phyloP scores from a whole-genome alignment of 2,329 filamentous ascomycete genomes.

The Ophiostoma himal-ulmi region DNA sequence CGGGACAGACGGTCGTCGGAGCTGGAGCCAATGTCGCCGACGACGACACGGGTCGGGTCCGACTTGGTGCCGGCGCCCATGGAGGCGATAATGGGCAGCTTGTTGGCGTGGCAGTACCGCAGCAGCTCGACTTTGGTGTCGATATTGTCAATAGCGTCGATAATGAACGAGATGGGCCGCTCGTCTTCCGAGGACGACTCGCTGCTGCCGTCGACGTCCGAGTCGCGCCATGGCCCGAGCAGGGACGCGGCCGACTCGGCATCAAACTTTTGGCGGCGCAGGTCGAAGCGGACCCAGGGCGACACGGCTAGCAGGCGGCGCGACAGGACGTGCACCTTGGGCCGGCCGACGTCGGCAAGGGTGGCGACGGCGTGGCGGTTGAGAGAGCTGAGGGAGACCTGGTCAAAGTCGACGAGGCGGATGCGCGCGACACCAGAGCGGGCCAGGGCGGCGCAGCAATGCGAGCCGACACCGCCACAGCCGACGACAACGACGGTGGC shows the following conservation, averaged over 20 bases:
- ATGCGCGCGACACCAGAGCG: constrained; percentile 85
- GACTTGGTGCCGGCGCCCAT: constrained; percentile 98
- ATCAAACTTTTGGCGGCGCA: constrained; percentile 77
- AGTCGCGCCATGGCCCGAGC: constrained; percentile 59
- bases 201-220: constrained; percentile 37
- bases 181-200: not conserved
- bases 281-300: constrained; percentile 88
- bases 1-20: constrained; percentile 85
- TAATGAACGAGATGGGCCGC: constrained; percentile 67
- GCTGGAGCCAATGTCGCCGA: constrained; percentile 84
- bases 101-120: constrained; percentile 75
- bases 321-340: constrained; percentile 82
- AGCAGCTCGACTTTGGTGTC: constrained; percentile 90
- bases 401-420: constrained; percentile 91
- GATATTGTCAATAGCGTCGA: constrained; percentile 98
- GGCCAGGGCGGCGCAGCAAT: constrained; percentile 78
- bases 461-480: constrained; percentile 90
- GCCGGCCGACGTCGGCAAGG: constrained; percentile 82
- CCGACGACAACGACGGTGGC: constrained; percentile 87
- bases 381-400: constrained; percentile 88
- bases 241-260: constrained; percentile 59
- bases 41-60: constrained; percentile 71
- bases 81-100: constrained; percentile 78
- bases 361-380: constrained; percentile 97
- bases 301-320: constrained; percentile 76